These are phyloP conservation scores for Eucalyptus paniculata DNA, from an alignment of 345 rosid species.

Conservation along the genomic window DNA sequence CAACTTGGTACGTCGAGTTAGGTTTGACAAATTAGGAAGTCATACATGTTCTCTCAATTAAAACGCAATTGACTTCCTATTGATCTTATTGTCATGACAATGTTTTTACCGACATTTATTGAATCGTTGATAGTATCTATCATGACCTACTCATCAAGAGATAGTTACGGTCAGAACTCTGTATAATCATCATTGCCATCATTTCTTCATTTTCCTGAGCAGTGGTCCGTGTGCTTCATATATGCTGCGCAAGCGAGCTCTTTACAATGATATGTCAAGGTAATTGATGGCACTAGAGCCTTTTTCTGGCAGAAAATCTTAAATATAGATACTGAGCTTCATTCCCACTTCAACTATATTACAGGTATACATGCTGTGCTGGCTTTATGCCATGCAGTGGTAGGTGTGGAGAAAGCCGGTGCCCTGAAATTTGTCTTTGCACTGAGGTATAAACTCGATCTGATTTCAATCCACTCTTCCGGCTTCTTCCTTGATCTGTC, in stretches of 20 bases:
- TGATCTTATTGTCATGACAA: not conserved
- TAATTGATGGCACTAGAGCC: not conserved
- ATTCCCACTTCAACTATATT: not conserved
- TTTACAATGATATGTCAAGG: constrained; percentile 53
- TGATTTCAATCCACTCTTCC: not conserved
- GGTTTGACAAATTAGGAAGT: not conserved
- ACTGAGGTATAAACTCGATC: constrained; percentile 33
- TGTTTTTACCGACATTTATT: not conserved
- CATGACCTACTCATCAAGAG: not conserved
- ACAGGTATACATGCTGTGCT: constrained; percentile 60
- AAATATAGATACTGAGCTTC: not conserved
- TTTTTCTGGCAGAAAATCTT: not conserved
- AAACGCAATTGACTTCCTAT: not conserved
- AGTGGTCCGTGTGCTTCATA: constrained; percentile 68
- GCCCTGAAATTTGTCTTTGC: constrained; percentile 67
- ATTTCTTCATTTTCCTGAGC: not conserved
- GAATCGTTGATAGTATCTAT: not conserved
- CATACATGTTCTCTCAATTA: not conserved
- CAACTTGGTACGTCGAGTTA: not conserved
- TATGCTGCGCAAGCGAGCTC: constrained; percentile 59
- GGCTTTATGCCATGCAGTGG: constrained; percentile 78
- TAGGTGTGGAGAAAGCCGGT: constrained; percentile 43
- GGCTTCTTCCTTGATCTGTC: not conserved
- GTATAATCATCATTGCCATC: not conserved
- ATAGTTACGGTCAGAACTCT: not conserved